Base-by-base conservation (phyloP, 1,284 basidiomycete species). In the Tilletia walkeri region DNA sequence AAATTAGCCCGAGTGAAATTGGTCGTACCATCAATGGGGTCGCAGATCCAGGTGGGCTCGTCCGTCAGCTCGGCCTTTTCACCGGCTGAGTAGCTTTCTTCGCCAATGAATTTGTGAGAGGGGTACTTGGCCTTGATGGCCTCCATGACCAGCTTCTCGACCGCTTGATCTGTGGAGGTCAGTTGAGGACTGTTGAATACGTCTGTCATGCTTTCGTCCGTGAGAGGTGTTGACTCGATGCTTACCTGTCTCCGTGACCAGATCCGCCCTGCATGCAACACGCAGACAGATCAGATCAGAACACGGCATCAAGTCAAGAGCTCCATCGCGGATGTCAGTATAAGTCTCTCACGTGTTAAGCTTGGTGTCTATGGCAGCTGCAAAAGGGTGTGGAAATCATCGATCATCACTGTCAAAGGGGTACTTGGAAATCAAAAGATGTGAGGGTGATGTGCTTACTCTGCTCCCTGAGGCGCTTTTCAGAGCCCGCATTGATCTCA, bases 21-120 rank as follows among this genome's bases (percentile, higher is more conserved):
- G 36, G 63, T 96, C 1, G 94, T 97, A 9, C 92, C 92, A 81
- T 93, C 92, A 90, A 81, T 61, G 70, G 70, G 92, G 82, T 93
- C 91, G 38, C 96, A 93, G 82, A 94, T 94, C 86, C 91, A 98
- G 0, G 93, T 96, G 4, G 95, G 93, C 48, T 89, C 89, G 78
- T 95, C 90, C 0, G 92, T 93, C 68, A 97, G 84, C 36, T 89
- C 86, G 24, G 89, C 88, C 24, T 89, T 88, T 63, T 88, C 85
- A 7, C 91, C 92, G 3, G 90, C 89, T 1, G 92, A 89, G 49
- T 92, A 94, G 79, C 92, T 91, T 85, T 89, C 88, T 75, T 99
- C 95, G 68, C 95, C 95, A 70, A 98, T 93, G 84, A 94, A 95
- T 74, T 90, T 86, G 84, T 94, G 95, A 12, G 85, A 80, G 0